These are phyloP conservation scores for Blastocystis sp. DNA, from an alignment of 352 stramenopile genomes.

Conservation along the genomic window DNA sequence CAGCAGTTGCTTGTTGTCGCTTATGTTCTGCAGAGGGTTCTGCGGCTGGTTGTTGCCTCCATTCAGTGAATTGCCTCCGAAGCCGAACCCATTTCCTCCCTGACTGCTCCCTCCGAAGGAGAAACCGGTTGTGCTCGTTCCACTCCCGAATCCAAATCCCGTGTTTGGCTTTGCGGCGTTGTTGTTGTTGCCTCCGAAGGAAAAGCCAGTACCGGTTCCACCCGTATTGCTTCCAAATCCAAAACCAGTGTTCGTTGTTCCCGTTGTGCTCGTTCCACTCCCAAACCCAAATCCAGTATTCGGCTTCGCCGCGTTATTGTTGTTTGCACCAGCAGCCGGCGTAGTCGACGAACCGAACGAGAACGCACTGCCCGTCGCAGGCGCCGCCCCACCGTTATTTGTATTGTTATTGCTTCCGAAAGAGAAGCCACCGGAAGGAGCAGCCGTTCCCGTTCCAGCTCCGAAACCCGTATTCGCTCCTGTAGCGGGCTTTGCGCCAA, in stretches of 20 bases:
- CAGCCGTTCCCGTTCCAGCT: background rate
- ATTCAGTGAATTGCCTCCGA: background rate
- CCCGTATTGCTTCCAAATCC: constrained; percentile 1
- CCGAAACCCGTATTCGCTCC: background rate
- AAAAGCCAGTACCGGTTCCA: background rate
- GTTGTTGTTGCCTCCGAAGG: background rate
- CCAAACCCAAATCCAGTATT: constrained; percentile 38
- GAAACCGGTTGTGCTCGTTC: background rate
- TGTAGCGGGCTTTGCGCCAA: background rate
- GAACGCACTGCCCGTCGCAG: background rate
- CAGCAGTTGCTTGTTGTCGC: constrained; percentile 51
- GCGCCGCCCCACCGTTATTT: background rate
- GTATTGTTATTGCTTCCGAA: background rate
- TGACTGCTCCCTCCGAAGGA: background rate
- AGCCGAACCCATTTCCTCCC: background rate
- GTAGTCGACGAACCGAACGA: background rate
- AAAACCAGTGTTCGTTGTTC: background rate
- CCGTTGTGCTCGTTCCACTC: background rate
- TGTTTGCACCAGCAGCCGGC: background rate
- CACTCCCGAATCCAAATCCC: background rate
- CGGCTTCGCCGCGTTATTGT: background rate
- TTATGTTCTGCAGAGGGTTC: constrained; percentile 3
- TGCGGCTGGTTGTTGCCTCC: background rate
- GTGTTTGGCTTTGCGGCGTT: too few species aligned
- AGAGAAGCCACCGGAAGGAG: background rate